These are phyloP conservation scores for Neohortaea acidophila DNA, from an alignment of 495 filamentous ascomycete species.

Conservation along the genomic window DNA sequence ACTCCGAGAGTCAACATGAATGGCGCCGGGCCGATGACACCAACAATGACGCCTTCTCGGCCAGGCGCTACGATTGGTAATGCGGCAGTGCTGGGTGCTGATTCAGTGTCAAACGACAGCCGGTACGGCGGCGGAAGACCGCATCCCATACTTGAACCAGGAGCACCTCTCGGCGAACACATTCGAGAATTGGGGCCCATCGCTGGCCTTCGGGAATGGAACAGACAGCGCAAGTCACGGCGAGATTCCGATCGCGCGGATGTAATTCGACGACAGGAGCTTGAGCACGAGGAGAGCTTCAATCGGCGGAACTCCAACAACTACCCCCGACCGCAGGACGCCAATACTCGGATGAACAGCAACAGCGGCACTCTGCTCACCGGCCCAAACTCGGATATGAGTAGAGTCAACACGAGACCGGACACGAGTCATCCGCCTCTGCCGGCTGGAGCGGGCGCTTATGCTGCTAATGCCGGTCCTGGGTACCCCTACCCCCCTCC, in stretches of 20 bases:
- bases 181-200: constrained; percentile 51
- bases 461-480: background rate
- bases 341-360: constrained; percentile 39
- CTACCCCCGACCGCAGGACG: constrained; percentile 42
- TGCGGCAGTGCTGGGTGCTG: too few relatives aligned
- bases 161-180: constrained; percentile 44
- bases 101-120: constrained; percentile 12
- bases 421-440: constrained; percentile 18
- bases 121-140: constrained; percentile 1
- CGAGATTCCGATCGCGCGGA: constrained; percentile 52
- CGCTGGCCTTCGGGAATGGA: constrained; percentile 49
- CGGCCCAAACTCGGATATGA: constrained; percentile 1
- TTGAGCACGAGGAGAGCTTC: constrained; percentile 41
- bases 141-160: constrained; percentile 21
- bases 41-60: constrained; percentile 11
- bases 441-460: constrained; percentile 15
- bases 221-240: constrained; percentile 43
- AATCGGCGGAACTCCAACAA: constrained; percentile 31
- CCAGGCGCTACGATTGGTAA: too few relatives aligned
- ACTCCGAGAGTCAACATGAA: constrained; percentile 25
- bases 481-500: constrained; percentile 11
- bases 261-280: constrained; percentile 39
- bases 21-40: constrained; percentile 14
- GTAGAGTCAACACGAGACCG: background rate
- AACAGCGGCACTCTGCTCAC: constrained; percentile 29